Evolutionary conservation across 78 protist species (phyloP), one percentile per base, ranked within the genome.

Genomic region (Chrysochromulina parva): DNA sequence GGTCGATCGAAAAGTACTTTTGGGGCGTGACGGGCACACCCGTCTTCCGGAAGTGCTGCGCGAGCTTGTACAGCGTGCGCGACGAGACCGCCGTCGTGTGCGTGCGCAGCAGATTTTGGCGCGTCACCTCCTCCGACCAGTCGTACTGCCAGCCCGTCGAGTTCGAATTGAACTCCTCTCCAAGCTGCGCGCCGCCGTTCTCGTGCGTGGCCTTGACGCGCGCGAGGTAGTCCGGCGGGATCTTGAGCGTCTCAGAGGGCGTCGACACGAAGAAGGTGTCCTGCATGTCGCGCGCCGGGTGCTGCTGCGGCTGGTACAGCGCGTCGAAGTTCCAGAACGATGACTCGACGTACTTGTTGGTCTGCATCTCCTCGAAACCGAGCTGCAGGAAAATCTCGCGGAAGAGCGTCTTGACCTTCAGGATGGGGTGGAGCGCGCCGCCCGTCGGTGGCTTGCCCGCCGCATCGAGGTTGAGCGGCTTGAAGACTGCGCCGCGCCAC

Each of bases 241-340:
- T 7, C 20, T 7, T 0, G 47, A 0, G 66, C 50, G 74, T 60
- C 14, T 1, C 7, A 1, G 90, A 38, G 24, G 78, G 60, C 76
- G 67, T 82, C 89, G 65, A 78, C 38, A 98, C 47, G 95, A 99
- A 99, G 97, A 99, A 99, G 24, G 99, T 99, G 94, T 99, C 99
- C 65, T 99, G 99, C 24, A 93, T 90, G 73, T 99, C 99, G 74
- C 99, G 95, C 14, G 99, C 99, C 17, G 99, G 99, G 95, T 99
- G 99, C 88, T 98, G 93, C 93, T 94, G 96, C 54, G 99, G 99
- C 95, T 96, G 98, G 95, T 97, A 98, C 82, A 99, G 98, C 19
- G 99, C 93, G 92, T 99, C 99, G 89, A 99, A 99, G 97, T 99
- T 99, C 99, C 99, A 99, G 95, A 99, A 99, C 28, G 98, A 96